A percentile compares a stretch with the other conserved stretches of the same genome.
phyloP scores from a whole-genome alignment of 2,329 filamentous ascomycete species.

The Talaromyces amestolkiae region DNA sequence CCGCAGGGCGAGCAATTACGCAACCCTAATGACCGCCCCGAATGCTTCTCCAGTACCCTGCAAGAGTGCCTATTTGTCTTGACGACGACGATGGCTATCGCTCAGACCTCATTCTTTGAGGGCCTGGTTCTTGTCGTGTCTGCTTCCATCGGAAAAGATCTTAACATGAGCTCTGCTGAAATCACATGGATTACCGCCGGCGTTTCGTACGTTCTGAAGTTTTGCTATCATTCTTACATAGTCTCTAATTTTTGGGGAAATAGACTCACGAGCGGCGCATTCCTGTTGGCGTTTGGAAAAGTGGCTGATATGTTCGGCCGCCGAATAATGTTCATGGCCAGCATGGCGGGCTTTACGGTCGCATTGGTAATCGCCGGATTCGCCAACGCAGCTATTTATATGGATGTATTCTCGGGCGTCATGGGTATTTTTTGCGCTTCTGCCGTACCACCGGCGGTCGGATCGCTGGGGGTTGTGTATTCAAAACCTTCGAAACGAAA shows the following conservation, averaged over 20 bases:
- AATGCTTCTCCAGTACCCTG: slow-evolving; percentile 60
- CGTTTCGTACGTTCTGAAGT: slow-evolving; percentile 46
- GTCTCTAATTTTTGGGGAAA: neutral
- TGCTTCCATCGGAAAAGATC: slow-evolving; percentile 57
- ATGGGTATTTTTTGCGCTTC: slow-evolving; percentile 63
- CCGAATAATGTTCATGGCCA: slow-evolving; percentile 58
- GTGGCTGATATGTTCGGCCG: slow-evolving; percentile 65
- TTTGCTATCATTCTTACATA: neutral
- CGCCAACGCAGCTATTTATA: slow-evolving; percentile 55
- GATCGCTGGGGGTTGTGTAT: slow-evolving; percentile 64
- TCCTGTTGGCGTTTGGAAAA: slow-evolving; percentile 65
- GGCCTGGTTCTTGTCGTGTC: slow-evolving; percentile 63
- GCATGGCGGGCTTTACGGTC: slow-evolving; percentile 59
- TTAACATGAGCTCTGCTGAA: slow-evolving; percentile 63
- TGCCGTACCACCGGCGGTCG: slow-evolving; percentile 63
- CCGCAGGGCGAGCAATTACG: neutral
- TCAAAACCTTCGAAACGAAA: slow-evolving; percentile 58
- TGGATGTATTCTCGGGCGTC: slow-evolving; percentile 63
- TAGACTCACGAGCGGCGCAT: slow-evolving; percentile 60
- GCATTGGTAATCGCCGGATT: slow-evolving; percentile 60
- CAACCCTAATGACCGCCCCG: slow-evolving; percentile 18
- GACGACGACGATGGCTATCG: slow-evolving; percentile 66
- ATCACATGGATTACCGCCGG: slow-evolving; percentile 67
- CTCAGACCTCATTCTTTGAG: slow-evolving; percentile 59
- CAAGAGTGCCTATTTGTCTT: slow-evolving; percentile 66